A percentile compares a stretch with the other conserved stretches of the same genome.
phyloP scores from a whole-genome alignment of 192 early-diverging fungal genomes.

The Coemansia aciculifera region DNA sequence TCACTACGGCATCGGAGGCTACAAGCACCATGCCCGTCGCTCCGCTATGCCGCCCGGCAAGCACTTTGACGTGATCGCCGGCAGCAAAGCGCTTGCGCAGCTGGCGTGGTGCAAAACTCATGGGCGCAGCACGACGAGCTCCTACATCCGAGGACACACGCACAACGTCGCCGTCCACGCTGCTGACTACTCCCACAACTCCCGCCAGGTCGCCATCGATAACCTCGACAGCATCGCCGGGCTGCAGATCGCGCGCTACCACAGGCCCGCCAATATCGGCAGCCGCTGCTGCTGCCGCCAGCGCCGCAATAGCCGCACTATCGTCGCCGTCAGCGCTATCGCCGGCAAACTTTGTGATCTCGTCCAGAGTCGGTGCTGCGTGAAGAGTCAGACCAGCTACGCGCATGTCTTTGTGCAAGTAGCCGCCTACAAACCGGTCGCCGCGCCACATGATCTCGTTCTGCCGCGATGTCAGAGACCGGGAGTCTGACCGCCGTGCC shows the following conservation, averaged over 20 bases:
- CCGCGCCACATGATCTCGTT: constrained; percentile 62
- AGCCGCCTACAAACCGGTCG: constrained; percentile 73
- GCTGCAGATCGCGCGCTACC: constrained; percentile 59
- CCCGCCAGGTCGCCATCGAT: constrained; percentile 81
- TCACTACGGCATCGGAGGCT: constrained; percentile 78
- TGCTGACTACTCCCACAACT: constrained; percentile 72
- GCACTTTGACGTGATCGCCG: constrained; percentile 94
- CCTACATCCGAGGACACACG: constrained; percentile 67
- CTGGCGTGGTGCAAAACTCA: constrained; percentile 64
- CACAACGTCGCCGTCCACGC: constrained; percentile 69
- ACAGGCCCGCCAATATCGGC: constrained; percentile 13
- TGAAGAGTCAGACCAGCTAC: constrained; percentile 62
- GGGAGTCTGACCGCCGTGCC: constrained; percentile 58
- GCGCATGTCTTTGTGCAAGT: constrained; percentile 81
- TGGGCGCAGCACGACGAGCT: constrained; percentile 47
- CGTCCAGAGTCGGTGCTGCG: constrained; percentile 88
- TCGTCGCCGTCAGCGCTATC: constrained; percentile 69
- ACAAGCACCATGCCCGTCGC: constrained; percentile 88
- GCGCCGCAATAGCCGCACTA: constrained; percentile 60
- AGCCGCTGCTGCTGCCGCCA: constrained; percentile 58
- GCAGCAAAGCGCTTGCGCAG: constrained; percentile 86
- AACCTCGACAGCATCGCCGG: constrained; percentile 87
- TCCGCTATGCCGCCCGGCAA: constrained; percentile 78
- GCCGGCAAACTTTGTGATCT: constrained; percentile 77
- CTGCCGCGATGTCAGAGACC: constrained; percentile 58